A percentile compares a stretch with the other conserved stretches of the same genome.
Conservation (phyloP, 2,329 filamentous ascomycete species). For the Exophiala aquamarina region DNA sequence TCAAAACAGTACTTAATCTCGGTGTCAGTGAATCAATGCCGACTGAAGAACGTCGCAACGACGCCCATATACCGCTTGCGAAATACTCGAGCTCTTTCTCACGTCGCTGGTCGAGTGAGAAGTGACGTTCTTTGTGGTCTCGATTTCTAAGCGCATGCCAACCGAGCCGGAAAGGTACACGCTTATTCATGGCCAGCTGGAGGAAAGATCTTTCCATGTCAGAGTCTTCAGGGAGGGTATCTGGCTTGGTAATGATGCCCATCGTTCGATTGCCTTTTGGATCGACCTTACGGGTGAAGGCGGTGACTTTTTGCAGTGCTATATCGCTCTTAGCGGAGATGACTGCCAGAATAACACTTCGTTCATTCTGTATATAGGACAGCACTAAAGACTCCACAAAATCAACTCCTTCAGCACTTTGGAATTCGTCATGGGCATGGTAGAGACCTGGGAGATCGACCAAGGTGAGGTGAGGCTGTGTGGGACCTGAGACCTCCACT, state of each 20-base stretch:
- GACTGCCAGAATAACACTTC: slow-evolving; percentile 62
- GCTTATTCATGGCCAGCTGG: slow-evolving; percentile 29
- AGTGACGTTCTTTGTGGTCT: slow-evolving; percentile 34
- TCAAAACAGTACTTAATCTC: slow-evolving; percentile 36
- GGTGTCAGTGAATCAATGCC: slow-evolving; percentile 34
- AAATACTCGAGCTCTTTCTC: slow-evolving; percentile 37
- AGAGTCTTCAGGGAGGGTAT: slow-evolving; percentile 32
- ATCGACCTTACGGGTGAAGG: slow-evolving; percentile 43
- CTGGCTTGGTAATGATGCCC: slow-evolving; percentile 40
- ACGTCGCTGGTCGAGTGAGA: slow-evolving; percentile 30
- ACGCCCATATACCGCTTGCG: slow-evolving; percentile 29
- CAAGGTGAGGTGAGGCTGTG: slow-evolving; percentile 60
- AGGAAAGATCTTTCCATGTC: slow-evolving; percentile 29
- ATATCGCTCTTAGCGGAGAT: slow-evolving; percentile 52
- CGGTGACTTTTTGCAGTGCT: slow-evolving; percentile 59
- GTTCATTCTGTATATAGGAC: slow-evolving; percentile 56
- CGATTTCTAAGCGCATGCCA: slow-evolving; percentile 53
- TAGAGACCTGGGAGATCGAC: slow-evolving; percentile 64
- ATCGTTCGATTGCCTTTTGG: slow-evolving; percentile 33
- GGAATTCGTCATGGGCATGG: slow-evolving; percentile 53
- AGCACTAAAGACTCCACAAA: slow-evolving; percentile 51
- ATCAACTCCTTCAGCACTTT: slow-evolving; percentile 54
- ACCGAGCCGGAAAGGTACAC: slow-evolving; percentile 42
- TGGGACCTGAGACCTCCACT: slow-evolving; percentile 59
- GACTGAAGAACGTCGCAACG: slow-evolving; percentile 29